Evolutionary conservation across 2,329 filamentous ascomycete genomes (phyloP), one percentile per base, ranked within the genome.

Genomic region (Penicillium sp.): DNA sequence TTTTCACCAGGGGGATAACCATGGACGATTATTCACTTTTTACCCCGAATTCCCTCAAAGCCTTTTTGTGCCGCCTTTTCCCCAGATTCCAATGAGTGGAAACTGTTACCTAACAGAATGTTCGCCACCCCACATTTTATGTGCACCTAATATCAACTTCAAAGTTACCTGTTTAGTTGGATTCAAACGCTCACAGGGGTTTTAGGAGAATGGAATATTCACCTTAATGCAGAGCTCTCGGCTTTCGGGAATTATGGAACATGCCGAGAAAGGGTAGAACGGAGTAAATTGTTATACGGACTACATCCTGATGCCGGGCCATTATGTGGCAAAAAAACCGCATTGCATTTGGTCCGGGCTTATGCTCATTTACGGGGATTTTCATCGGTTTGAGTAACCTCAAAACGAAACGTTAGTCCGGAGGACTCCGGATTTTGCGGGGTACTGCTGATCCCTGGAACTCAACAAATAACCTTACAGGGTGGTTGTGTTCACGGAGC

Each of bases 61-160:
- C n/a, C n/a, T 43, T 30, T n/a, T 30, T 44, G 38, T 16, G 30
- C 44, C 45, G 17, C 41, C n/a, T 52, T 52, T 44, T 49, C 51
- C 51, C 51, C 51, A 54, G 51, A 54, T 44, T 54, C 37, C 28
- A 49, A 26, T 28, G 37, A 36, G 65, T 69, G 67, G 63, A 69
- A 69, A 59, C 64, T 63, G 61, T 69, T 69, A 69, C 58, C 53
- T 69, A 69, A 69, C 56, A 63, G 53, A 56, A 42, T 67, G 51
- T 50, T 50, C 16, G 48, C 33, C 67, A n/a, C n/a, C 66, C 67
- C 67, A 60, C 66, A 66, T 62, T 68, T 56, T 58, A 50, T 46
- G 52, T 51, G 50, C 50, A 61, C 38, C 48, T 53, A 55, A 56
- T 58, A 19, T 45, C 10, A 31, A 40, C 31, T 40, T n/a, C 19